Base-by-base conservation (phyloP, 768 basidiomycete genomes). In the Auricularia sp. region DNA sequence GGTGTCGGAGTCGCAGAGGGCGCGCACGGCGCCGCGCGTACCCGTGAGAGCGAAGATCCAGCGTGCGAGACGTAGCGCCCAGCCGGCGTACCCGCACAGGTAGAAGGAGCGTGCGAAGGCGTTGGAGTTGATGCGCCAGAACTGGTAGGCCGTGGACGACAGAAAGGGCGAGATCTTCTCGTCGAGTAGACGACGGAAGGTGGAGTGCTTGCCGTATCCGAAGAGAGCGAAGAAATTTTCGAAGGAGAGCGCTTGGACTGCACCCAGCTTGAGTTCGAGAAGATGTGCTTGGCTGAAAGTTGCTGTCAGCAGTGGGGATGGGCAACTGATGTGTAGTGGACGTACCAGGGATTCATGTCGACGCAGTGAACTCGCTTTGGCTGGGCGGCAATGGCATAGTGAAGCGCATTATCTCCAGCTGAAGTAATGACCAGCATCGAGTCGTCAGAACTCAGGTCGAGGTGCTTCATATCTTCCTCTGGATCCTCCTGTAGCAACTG, bases 401-500 rank as follows among this genome's bases (percentile, higher is more conserved):
- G 88, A 42, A 92, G 76, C 2, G 88, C 87, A 71, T 92, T 92
- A 73, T 90, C 89, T 0, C 89, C 89, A 2, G 88, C 90, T 62
- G 84, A 85, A 1, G 89, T 90, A 69, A 92, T 90, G 18, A 85
- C 84, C 13, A 91, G 79, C 71, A 91, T 80, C 1, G 83, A 80
- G 74, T 92, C 89, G 13, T 86, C 79, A 42, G 75, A 73, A 21
- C 81, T 80, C 65, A 91, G 73, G 16, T 84, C 70, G 4, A 92
- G 76, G 69, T 83, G 79, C 67, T 80, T 78, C 80, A 91, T 83
- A 71, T 92, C 90, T 67, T 84, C 87, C 5, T 81, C 80, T 0
- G 90, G 90, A 71, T 91, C 90, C 73, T 92, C 90, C 39, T 42
- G 39, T 8, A 42, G 39, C 13, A 42, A 7, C 8, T 42, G 1